Percentiles rank a stretch among this genome's conserved stretches.
These are phyloP conservation scores for Collybia mongolica DNA, from an alignment of 768 basidiomycete genomes.

Conservation along the genomic window DNA sequence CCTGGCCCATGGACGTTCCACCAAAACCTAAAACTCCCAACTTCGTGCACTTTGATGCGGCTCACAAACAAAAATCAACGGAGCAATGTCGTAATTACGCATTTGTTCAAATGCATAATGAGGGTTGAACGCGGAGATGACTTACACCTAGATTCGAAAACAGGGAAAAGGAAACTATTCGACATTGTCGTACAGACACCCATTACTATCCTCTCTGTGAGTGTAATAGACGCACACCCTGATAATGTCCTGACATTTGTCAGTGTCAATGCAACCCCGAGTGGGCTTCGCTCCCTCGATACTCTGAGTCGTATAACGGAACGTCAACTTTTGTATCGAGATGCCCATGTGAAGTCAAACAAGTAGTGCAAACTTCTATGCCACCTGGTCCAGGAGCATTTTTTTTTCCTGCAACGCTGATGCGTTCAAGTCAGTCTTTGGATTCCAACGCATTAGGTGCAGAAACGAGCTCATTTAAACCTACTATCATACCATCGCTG, in stretches of 20 bases:
- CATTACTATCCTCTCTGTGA: conserved; percentile 82
- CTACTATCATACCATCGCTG: conserved; percentile 26
- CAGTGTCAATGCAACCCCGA: conserved; percentile 84
- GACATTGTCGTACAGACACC: conserved; percentile 88
- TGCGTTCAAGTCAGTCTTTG: conserved; percentile 33
- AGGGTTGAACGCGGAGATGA: conserved; percentile 84
- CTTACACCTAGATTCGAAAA: conserved; percentile 53
- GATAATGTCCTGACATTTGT: not conserved
- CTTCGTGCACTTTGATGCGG: conserved; percentile 56
- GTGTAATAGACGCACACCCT: conserved; percentile 21
- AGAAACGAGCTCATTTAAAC: conserved; percentile 33
- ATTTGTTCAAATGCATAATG: conserved; percentile 79
- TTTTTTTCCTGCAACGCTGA: conserved; percentile 18
- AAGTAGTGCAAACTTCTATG: not conserved
- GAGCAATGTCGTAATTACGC: conserved; percentile 73
- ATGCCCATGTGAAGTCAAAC: conserved; percentile 46
- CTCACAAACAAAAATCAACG: conserved; percentile 80
- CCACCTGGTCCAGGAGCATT: not conserved
- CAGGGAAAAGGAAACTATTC: conserved; percentile 76
- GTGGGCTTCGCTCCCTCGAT: conserved; percentile 77
- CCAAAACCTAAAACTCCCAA: conserved; percentile 66
- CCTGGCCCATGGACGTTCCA: conserved; percentile 88
- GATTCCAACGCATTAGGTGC: conserved; percentile 33
- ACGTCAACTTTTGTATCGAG: conserved; percentile 27
- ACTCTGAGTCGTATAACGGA: conserved; percentile 50